Evolutionary conservation across 306 rosid genomes (phyloP), one percentile per base, ranked within the genome.

Genomic region (Inga oerstediana): DNA sequence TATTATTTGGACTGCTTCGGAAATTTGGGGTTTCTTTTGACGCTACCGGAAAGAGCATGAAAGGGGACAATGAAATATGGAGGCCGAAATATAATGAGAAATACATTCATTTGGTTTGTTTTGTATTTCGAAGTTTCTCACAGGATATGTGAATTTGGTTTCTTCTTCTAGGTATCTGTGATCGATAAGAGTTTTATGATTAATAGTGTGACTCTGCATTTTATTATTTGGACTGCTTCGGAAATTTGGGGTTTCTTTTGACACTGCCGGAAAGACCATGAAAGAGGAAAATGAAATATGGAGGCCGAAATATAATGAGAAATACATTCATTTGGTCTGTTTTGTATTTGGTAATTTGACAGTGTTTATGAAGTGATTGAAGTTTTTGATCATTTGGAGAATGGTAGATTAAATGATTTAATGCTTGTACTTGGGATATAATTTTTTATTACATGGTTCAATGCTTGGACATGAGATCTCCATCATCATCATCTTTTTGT

Each of bases 131-230:
- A 37, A 58, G 58, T 56, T 56, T 35, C 35, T 71, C 46, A 2
- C 7, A 51, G 45, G 70, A 68, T 69, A 70, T 62, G 12, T 67
- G 35, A 75, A 68, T 61, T 72, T 22, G 79, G 37, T 37, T 59
- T 73, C 10, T 59, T 77, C 51, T 65, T 72, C 43, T 20, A 56
- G 56, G 43, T 3, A 30, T 8, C 34, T 41, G 5, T 22, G 69
- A 65, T 82, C 7, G 73, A 35, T 52, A 51, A 61, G 82, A 72
- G 54, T 81, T 68, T 35, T 67, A 79, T 82, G 80, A 64, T 87
- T 71, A 79, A 67, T 56, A 52, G n/a, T 52, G 59, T 8, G 16
- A 7, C 59, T 65, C 22, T 59, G 65, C 27, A 61, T 80, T 79
- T 79, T 2, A 10, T 77, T 86, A 59, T 75, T 59, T 80, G 59